Percentiles rank a stretch among this genome's conserved stretches.
Evolutionary conservation across 1,139 yeast genomes (phyloP).

Genomic region (Candida gigantensis): DNA sequence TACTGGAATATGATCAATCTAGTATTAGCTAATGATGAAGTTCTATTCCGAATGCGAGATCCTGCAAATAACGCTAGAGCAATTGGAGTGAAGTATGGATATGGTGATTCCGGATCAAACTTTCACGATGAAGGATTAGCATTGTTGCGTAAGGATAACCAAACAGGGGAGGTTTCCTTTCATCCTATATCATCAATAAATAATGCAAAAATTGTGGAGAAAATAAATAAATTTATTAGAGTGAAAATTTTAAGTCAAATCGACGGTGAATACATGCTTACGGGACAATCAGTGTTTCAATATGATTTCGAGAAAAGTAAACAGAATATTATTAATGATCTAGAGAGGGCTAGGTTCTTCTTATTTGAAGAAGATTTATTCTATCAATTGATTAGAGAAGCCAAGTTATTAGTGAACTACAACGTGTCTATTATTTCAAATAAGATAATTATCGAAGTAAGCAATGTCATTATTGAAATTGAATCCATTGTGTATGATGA

Average conservation of each 20-base stretch:
- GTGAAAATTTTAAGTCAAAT: conserved; percentile 56
- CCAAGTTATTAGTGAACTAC: conserved; percentile 67
- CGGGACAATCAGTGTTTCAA: conserved; percentile 47
- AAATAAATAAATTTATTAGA: conserved; percentile 44
- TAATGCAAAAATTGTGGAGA: conserved; percentile 25
- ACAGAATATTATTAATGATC: conserved; percentile 51
- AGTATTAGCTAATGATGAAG: conserved; percentile 61
- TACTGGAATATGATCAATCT: conserved; percentile 71
- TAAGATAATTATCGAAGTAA: conserved; percentile 65
- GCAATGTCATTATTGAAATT: conserved; percentile 69
- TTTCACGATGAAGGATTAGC: conserved; percentile 78
- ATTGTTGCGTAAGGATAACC: conserved; percentile 45
- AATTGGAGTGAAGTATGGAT: conserved; percentile 85
- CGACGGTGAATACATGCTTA: conserved; percentile 51
- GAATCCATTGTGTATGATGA: conserved; percentile 59
- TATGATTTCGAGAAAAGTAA: conserved; percentile 20
- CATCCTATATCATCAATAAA: conserved; percentile 26
- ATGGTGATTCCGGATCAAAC: conserved; percentile 84
- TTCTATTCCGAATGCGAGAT: conserved; percentile 67
- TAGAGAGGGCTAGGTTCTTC: conserved; percentile 63
- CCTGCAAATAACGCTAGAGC: conserved; percentile 46
- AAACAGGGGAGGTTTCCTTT: conserved; percentile 37
- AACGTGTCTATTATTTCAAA: conserved; percentile 69
- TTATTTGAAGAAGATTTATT: conserved; percentile 85
- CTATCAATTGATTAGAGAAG: conserved; percentile 73